Evolutionary conservation across 768 basidiomycete genomes (phyloP), one percentile per base, ranked within the genome.

Genomic region (Lactarius quietus): DNA sequence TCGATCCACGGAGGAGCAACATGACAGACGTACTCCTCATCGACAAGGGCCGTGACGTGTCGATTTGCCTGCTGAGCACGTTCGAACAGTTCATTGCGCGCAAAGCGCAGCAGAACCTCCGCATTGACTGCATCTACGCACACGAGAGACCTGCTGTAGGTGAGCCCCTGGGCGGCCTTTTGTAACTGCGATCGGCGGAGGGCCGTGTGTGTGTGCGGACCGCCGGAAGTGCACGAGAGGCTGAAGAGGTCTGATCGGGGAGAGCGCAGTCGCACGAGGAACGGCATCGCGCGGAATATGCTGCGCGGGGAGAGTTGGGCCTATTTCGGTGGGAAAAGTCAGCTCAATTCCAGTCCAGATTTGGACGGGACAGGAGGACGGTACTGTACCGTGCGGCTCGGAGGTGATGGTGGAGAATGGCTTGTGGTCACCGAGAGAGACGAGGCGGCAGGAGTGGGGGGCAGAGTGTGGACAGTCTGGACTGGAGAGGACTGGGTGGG

Each of bases 1-100:
- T 57, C 7, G 60, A 55, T 18, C 31, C 59, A 45, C 41, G 65
- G 64, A 1, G 36, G 6, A 14, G 15, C 2, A 6, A 36, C 6
- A 36, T 9, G 12, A 38, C 12, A 54, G 33, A 84, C 88, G 54
- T 72, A 90, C 90, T 82, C 79, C 72, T 92, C 90, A 48, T 90
- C 84, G 3, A 86, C 81, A 61, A 92, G 79, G 1, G 83, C 84
- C 69, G 86, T 86, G 4, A 81, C 85, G 18, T 84, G 86, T 23
- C 82, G 68, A 10, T 71, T 68, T 3, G 76, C 74, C 55, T 87
- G 80, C 33, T 85, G 82, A 6, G 80, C 82, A 15, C 86, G 76
- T 57, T 92, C 76, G 17, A 92, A 78, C 61, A 81, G 31, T 6
- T 61, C 67, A 33, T 66, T 58, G 35, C 67, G 64, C 18, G 60